Base-by-base conservation (phyloP, 805 yeast species). In the Wickerhamomyces tratensis region DNA sequence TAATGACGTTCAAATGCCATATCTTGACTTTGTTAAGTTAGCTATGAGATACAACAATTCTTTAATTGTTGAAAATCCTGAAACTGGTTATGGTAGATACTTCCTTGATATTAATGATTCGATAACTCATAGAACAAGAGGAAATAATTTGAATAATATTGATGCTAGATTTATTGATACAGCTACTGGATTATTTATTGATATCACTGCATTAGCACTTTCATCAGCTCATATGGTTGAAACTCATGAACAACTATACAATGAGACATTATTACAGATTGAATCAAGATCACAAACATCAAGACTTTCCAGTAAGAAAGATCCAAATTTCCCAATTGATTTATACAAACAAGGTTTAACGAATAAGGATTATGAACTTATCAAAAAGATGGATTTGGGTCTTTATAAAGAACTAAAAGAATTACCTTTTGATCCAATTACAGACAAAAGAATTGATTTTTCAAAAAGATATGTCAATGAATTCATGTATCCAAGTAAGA, bases 91-190 rank as follows among this genome's bases (percentile, higher is more conserved):
- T 49, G 79, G 81, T 0, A 59, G 71, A 33, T 77, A 68, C 52
- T 74, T 67, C 42, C 43, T 76, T 36, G 72, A 64, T 46, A 49
- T 60, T 5, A 50, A 75, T 2, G 38, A 71, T 12, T 71, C 70
- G 13, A 62, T 79, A 9, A 76, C 86, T 2, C 71, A 72, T 41
- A 65, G 89, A 54, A 58, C 55, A 0, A 68, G 70, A 42, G 84
- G 77, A 1, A 79, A 75, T 49, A 84, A 82, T 1, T 52, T 59
- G 25, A 80, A 81, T 54, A 77, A 77, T 50, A 81, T 82, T 38
- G 86, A 81, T 61, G 89, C 84, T 0, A 62, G 93, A 41, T 79
- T 82, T 52, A 76, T 83, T 43, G 89, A 82, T 56, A 64, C 77
- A 11, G 83, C 79, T 49, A 71, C 79, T 7, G 93, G 91, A 0